A percentile compares a stretch with the other conserved stretches of the same genome.
Evolutionary conservation across 441 rosid genomes (phyloP).

Genomic region (Adansonia rubrostipa): DNA sequence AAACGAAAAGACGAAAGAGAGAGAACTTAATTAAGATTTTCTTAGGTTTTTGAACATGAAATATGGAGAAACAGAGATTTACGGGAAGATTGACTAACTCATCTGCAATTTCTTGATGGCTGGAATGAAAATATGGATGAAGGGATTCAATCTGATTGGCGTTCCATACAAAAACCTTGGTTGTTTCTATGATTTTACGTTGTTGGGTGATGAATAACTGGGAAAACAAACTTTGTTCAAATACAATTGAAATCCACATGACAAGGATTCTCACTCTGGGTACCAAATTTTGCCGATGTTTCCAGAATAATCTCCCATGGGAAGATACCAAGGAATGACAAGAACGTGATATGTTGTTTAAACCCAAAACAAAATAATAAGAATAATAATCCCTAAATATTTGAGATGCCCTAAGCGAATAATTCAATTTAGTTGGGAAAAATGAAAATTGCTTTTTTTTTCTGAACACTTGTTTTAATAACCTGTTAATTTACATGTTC

Average conservation of each 20-base stretch:
- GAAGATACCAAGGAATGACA: neutral
- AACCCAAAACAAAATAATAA: neutral
- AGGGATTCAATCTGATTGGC: neutral
- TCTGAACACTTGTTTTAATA: neutral
- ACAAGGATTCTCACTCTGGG: neutral
- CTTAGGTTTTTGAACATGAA: neutral
- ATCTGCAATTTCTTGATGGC: neutral
- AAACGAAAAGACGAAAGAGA: neutral
- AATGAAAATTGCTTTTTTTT: neutral
- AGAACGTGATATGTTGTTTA: neutral
- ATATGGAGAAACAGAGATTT: neutral
- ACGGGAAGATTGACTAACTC: neutral
- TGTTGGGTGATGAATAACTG: constrained; percentile 3
- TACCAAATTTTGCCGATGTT: neutral
- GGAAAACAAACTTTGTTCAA: neutral
- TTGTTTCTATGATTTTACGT: neutral
- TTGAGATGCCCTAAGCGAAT: neutral
- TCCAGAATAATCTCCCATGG: neutral
- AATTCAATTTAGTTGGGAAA: neutral
- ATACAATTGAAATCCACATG: neutral
- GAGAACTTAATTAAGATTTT: neutral
- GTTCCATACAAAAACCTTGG: neutral
- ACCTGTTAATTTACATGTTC: neutral
- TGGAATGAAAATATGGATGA: neutral
- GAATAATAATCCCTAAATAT: neutral